Conservation (phyloP, 1,284 basidiomycete genomes). For the Inonotus hispidus region DNA sequence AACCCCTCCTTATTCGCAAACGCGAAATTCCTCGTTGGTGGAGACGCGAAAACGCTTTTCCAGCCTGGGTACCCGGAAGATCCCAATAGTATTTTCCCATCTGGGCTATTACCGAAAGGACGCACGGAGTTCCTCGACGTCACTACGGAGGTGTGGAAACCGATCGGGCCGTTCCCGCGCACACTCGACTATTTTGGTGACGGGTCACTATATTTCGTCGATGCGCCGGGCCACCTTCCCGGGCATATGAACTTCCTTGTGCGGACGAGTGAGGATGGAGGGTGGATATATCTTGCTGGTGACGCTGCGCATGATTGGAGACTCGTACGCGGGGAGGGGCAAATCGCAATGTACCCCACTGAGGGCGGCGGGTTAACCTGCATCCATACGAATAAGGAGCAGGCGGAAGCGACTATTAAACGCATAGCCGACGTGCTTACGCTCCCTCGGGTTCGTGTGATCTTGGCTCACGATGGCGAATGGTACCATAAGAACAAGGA, state of each 20-base stretch:
- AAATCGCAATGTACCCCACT: constrained; percentile 32
- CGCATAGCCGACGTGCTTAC: constrained; percentile 36
- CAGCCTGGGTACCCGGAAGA: constrained; percentile 38
- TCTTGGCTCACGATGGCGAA: constrained; percentile 47
- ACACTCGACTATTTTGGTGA: constrained; percentile 52
- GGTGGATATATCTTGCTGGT: constrained; percentile 52
- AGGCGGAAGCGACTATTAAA: constrained; percentile 37
- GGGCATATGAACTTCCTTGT: constrained; percentile 51
- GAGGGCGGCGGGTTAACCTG: constrained; percentile 26
- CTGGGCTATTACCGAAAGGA: constrained; percentile 36
- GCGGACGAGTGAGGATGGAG: constrained; percentile 49
- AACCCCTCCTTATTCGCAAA: constrained; percentile 40
- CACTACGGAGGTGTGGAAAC: constrained; percentile 26
- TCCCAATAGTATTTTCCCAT: constrained; percentile 29
- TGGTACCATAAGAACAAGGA: constrained; percentile 47
- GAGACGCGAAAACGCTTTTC: constrained; percentile 31
- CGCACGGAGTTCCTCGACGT: constrained; percentile 36
- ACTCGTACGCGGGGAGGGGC: constrained; percentile 41
- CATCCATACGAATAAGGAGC: constrained; percentile 38
- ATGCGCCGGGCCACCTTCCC: constrained; percentile 48
- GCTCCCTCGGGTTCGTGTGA: constrained; percentile 37
- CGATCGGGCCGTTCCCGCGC: constrained; percentile 45
- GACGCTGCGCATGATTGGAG: constrained; percentile 53
- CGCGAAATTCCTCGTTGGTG: constrained; percentile 43
- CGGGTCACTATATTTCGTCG: constrained; percentile 50